A percentile compares a stretch with the other conserved stretches of the same genome.
These are phyloP conservation scores for Cladosporium colombiae DNA, from an alignment of 2,329 filamentous ascomycete genomes.

Conservation along the genomic window DNA sequence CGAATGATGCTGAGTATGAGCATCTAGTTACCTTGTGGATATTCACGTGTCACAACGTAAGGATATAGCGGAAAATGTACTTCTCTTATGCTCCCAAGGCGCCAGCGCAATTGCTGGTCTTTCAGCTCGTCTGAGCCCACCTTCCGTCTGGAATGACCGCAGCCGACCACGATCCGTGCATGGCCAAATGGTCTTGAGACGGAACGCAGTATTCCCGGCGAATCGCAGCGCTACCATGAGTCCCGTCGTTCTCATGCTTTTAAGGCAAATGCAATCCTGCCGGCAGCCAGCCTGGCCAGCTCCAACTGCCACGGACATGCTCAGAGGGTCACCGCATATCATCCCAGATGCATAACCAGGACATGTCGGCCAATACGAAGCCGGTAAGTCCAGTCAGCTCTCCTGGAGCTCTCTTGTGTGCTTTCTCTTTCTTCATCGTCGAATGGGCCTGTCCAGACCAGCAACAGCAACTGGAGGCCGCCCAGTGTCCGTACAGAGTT, in stretches of 20 bases:
- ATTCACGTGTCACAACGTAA: not conserved
- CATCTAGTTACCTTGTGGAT: not conserved
- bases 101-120: not conserved
- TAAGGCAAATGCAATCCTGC: not conserved
- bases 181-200: not conserved
- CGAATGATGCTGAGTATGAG: not conserved
- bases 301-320: not conserved
- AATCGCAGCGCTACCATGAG: not conserved
- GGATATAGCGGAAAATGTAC: not conserved
- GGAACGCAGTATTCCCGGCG: not conserved
- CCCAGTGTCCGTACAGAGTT: not conserved
- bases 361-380: not conserved
- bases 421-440: not conserved
- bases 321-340: not conserved
- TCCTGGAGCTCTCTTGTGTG: not conserved
- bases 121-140: not conserved
- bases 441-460: not conserved
- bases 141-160: not conserved
- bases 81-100: slow-evolving; percentile 2
- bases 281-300: not conserved
- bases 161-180: not conserved
- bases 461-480: not conserved
- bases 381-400: not conserved
- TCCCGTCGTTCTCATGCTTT: not conserved
- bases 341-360: not conserved